phyloP scores from a whole-genome alignment of 192 early-diverging fungal genomes.

The Dissophora ornata region DNA sequence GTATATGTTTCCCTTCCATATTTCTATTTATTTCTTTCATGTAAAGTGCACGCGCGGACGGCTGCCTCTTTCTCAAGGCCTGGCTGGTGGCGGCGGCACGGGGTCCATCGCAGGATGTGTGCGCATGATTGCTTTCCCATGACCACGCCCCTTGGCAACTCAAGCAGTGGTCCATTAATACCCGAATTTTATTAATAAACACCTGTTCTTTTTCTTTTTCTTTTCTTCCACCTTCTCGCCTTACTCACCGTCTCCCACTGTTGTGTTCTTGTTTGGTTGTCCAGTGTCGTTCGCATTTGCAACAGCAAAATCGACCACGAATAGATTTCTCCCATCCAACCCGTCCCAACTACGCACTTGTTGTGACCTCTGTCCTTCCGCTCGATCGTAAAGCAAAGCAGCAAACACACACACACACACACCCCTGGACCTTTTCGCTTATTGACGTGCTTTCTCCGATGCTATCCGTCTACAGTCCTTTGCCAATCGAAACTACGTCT shows the following conservation, averaged over 20 bases:
- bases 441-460: slow-evolving; percentile 30
- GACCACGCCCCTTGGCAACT: neutral
- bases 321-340: slow-evolving; percentile 14
- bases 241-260: neutral
- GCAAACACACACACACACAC: too few relatives aligned
- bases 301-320: neutral
- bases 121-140: neutral
- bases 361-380: neutral
- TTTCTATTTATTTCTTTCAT: neutral
- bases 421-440: neutral
- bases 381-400: too few relatives aligned
- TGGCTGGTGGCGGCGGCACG: neutral
- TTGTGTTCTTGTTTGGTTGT: too few relatives aligned
- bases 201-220: neutral
- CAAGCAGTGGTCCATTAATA: slow-evolving; percentile 3
- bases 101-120: slow-evolving; percentile 8
- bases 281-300: neutral
- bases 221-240: too few relatives aligned
- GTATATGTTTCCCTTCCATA: neutral
- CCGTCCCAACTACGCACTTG: neutral
- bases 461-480: slow-evolving; percentile 50
- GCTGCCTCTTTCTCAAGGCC: neutral
- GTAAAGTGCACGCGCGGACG: too few relatives aligned
- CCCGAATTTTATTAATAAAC: slow-evolving; percentile 12
- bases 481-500: slow-evolving; percentile 46